phyloP scores from a whole-genome alignment of 1,139 yeast species.

The Geotrichum bryndzae region DNA sequence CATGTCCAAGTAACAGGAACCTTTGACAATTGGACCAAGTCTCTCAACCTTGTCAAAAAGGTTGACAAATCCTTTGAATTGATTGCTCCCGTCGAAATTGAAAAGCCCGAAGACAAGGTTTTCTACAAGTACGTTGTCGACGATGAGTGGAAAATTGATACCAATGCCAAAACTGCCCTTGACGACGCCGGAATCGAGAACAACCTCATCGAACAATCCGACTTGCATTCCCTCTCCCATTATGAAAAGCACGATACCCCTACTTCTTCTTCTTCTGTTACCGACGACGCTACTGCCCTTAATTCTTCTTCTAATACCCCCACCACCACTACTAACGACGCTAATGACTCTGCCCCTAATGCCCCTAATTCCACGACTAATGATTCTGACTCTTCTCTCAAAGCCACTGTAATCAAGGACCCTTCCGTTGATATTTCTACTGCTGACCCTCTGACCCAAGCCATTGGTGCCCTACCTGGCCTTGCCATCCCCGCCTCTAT shows the following conservation, averaged over 20 bases:
- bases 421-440: conserved; percentile 1
- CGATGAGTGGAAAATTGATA: conserved; percentile 15
- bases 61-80: conserved; percentile 13
- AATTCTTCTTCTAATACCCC: neutral
- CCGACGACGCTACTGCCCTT: conserved; percentile 3
- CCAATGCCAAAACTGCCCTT: conserved; percentile 5
- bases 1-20: conserved; percentile 18
- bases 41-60: conserved; percentile 10
- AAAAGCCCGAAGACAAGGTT: conserved; percentile 4
- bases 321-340: conserved; percentile 1
- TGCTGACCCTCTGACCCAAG: conserved; percentile 4
- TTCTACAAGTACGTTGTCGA: conserved; percentile 18
- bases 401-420: conserved; percentile 10
- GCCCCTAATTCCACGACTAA: neutral
- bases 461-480: conserved; percentile 16
- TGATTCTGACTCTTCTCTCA: neutral
- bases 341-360: neutral
- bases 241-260: conserved; percentile 2
- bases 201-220: conserved; percentile 12
- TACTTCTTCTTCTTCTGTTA: conserved; percentile 6
- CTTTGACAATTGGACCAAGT: conserved; percentile 19
- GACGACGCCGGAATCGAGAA: conserved; percentile 16
- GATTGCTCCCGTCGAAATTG: conserved; percentile 7
- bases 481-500: conserved; percentile 10
- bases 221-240: neutral